Base-by-base conservation (phyloP, 2,329 filamentous ascomycete species). In the Hymenoscyphus occultus region DNA sequence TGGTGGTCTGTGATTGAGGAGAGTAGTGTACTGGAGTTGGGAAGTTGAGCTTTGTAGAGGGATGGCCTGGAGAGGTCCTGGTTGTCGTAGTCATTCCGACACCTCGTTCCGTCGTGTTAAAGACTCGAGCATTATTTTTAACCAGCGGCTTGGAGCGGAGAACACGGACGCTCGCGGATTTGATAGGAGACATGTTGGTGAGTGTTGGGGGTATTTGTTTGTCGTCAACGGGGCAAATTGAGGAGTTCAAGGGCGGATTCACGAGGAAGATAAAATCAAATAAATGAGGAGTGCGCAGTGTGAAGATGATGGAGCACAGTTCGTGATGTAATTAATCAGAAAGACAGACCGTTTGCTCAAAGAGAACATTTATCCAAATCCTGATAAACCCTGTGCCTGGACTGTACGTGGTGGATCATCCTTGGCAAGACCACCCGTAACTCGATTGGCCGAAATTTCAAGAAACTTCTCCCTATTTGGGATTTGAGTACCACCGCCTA, bases 171-270 rank as follows among this genome's bases (percentile, higher is more conserved):
- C 60, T 56, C 40, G 58, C 59, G 12, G 68, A 65, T 64, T 71
- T 70, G 61, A 71, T 42, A 32, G 67, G 39, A 56, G 65, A 60
- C 70, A 72, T 72, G 35, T 19, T 65, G 42, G 7, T 14, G 35
- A 13, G 28, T 5, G 45, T 58, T 39, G 7, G n/a, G 19, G 22
- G 48, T 13, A 31, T 9, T 59, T 14, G 16, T 56, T 61, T 31
- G 16, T 28, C 28, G 28, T 58, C 9, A 54, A 54, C n/a, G 22
- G 40, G 10, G n/a, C 12, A 54, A 13, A 14, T 54, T 28, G 40
- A 4, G 32, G 54, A 56, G 6, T 39, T 31, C 31, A n/a, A 31
- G 45, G 60, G 13, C 12, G n/a, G 14, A 22, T 10, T 35, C 9
- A 51, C 39, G 48, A 19, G 19, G 7, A 63, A 28, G 2, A 28